Conservation (phyloP, 192 early-diverging fungal species). For the Coemansia erecta region DNA sequence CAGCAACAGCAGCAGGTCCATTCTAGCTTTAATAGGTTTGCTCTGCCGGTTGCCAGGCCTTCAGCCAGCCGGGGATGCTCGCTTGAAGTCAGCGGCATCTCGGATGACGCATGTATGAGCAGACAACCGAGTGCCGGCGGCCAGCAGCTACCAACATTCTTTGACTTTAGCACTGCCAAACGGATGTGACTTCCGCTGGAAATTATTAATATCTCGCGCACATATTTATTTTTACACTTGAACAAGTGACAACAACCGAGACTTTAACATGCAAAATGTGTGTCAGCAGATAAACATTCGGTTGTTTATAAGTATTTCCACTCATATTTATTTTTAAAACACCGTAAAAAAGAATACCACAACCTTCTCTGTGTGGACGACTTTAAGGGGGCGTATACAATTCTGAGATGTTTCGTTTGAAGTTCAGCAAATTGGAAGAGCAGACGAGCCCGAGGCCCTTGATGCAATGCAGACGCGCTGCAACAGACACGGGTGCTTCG, state of each 20-base stretch:
- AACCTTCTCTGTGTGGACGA: no score
- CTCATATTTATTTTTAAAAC: no score
- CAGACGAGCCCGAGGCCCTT: no score
- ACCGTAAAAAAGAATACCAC: no score
- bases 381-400: no score
- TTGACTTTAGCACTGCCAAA: slow-evolving; percentile 18
- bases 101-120: slow-evolving; percentile 16
- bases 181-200: not conserved
- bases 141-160: slow-evolving; percentile 17
- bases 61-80: slow-evolving; percentile 6
- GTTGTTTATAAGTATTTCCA: no score
- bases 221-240: slow-evolving; percentile 1
- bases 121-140: slow-evolving; percentile 10
- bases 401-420: no score
- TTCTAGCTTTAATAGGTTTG: not conserved
- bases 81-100: slow-evolving; percentile 13
- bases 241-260: not conserved
- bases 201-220: not conserved
- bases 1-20: slow-evolving; percentile 11
- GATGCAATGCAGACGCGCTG: no score
- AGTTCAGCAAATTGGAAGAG: no score
- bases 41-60: not conserved
- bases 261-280: no score
- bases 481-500: no score
- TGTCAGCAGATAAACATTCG: no score